Evolutionary conservation across 441 rosid species (phyloP).

Genomic region (Flueggea neowawraea): DNA sequence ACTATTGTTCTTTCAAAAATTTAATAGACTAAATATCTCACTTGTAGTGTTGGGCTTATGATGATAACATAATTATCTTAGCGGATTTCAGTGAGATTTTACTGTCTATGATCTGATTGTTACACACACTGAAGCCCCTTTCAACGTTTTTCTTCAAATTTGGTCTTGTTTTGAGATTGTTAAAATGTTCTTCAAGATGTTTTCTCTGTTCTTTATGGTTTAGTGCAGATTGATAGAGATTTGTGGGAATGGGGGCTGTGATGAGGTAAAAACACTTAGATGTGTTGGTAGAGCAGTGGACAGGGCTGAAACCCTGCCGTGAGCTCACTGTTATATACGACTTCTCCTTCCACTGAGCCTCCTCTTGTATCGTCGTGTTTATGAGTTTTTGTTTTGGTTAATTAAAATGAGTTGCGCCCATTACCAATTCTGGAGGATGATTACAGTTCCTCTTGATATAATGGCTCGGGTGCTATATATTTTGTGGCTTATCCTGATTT

Average conservation of each 20-base stretch:
- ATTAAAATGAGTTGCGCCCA: conserved; percentile 36
- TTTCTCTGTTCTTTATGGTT: too few relatives aligned
- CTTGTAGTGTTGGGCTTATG: conserved; percentile 37
- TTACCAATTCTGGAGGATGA: conserved; percentile 82
- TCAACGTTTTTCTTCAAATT: neutral
- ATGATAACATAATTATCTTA: conserved; percentile 73
- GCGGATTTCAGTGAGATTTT: conserved; percentile 97
- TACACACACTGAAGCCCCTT: conserved; percentile 91
- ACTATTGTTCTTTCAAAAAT: too few relatives aligned
- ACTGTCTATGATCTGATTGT: conserved; percentile 84
- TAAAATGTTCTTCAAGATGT: neutral
- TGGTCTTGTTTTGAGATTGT: too few relatives aligned
- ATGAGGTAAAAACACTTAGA: conserved; percentile 58
- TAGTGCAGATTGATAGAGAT: conserved; percentile 5
- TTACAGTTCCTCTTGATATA: conserved; percentile 55
- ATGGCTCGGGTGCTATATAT: conserved; percentile 75
- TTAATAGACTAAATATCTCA: too few relatives aligned
- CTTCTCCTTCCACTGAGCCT: conserved; percentile 99
- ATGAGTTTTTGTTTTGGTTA: accelerated
- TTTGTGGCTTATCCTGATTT: conserved; percentile 81
- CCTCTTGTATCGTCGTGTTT: neutral
- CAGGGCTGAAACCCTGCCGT: conserved; percentile 45
- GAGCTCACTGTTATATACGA: conserved; percentile 64
- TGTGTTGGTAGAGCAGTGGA: conserved; percentile 78
- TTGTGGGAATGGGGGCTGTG: conserved; percentile 36